Conservation (phyloP, 768 basidiomycete species). For the Kwoniella europaea region DNA sequence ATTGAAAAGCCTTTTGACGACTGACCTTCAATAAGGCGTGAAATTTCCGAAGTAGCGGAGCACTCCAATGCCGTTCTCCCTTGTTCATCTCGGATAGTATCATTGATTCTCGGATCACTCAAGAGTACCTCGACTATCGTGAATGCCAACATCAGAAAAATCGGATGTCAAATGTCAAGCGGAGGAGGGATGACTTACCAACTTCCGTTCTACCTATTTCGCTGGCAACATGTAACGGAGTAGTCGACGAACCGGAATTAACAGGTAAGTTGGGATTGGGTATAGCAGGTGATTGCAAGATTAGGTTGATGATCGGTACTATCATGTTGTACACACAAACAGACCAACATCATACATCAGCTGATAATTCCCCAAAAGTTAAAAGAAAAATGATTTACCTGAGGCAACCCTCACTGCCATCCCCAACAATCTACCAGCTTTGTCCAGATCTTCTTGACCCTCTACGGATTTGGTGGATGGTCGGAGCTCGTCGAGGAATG, state of each 20-base stretch:
- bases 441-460: conserved; percentile 30
- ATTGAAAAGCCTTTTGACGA: too few species aligned
- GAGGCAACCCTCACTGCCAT: conserved; percentile 49
- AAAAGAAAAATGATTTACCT: conserved; percentile 24
- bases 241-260: conserved; percentile 19
- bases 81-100: conserved; percentile 70
- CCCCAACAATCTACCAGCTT: conserved; percentile 32
- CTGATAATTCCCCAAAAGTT: not conserved
- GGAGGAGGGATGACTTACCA: too few species aligned
- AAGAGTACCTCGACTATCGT: conserved; percentile 77
- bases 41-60: conserved; percentile 70
- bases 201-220: conserved; percentile 46
- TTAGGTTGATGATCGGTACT: conserved; percentile 39
- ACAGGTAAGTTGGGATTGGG: conserved; percentile 34
- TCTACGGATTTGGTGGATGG: conserved; percentile 25
- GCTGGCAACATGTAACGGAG: conserved; percentile 46
- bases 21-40: conserved; percentile 66
- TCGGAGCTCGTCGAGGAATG: conserved; percentile 52
- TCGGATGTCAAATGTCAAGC: too few species aligned
- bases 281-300: conserved; percentile 23
- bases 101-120: conserved; percentile 79
- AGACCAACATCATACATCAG: not conserved
- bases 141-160: too few species aligned
- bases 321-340: not conserved
- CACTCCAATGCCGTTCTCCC: conserved; percentile 75